phyloP scores from a whole-genome alignment of 768 basidiomycete species.

The Boletus reticuloceps region DNA sequence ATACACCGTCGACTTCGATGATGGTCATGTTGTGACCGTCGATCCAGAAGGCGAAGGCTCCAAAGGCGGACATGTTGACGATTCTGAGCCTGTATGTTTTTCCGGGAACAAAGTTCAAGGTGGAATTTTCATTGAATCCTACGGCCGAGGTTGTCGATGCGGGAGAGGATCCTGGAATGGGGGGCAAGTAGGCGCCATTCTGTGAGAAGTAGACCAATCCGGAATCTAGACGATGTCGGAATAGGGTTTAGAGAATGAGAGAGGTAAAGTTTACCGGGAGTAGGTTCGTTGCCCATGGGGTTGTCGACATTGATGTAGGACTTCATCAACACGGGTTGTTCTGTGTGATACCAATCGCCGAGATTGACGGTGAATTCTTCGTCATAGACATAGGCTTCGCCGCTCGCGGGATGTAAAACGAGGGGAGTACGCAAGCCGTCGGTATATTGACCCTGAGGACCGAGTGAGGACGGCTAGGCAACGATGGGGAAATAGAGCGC shows the following conservation, averaged over 20 bases:
- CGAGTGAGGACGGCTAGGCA: not conserved
- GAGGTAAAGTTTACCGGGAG: slow-evolving; percentile 56
- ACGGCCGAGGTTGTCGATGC: slow-evolving; percentile 51
- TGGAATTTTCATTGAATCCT: slow-evolving; percentile 86
- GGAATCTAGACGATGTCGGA: slow-evolving; percentile 48
- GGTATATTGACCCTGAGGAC: slow-evolving; percentile 75
- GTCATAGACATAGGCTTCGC: slow-evolving; percentile 73
- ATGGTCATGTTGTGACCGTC: slow-evolving; percentile 84
- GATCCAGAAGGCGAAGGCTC: slow-evolving; percentile 83
- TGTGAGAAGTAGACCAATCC: slow-evolving; percentile 83
- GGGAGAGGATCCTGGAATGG: slow-evolving; percentile 47
- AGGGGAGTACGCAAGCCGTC: slow-evolving; percentile 91
- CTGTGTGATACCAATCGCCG: slow-evolving; percentile 90
- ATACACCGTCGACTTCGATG: slow-evolving; percentile 81
- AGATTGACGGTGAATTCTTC: slow-evolving; percentile 86
- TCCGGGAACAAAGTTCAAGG: slow-evolving; percentile 76
- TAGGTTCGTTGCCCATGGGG: slow-evolving; percentile 83
- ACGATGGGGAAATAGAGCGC: not conserved
- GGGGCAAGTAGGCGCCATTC: slow-evolving; percentile 65
- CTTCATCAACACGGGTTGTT: slow-evolving; percentile 60
- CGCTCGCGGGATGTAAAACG: slow-evolving; percentile 62
- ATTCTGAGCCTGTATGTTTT: slow-evolving; percentile 89
- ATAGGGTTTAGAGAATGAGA: not conserved
- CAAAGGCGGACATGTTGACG: slow-evolving; percentile 76
- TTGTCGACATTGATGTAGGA: slow-evolving; percentile 70